Evolutionary conservation across 441 rosid genomes (phyloP), one percentile per base, ranked within the genome.

Genomic region (Mallotus japonicus): DNA sequence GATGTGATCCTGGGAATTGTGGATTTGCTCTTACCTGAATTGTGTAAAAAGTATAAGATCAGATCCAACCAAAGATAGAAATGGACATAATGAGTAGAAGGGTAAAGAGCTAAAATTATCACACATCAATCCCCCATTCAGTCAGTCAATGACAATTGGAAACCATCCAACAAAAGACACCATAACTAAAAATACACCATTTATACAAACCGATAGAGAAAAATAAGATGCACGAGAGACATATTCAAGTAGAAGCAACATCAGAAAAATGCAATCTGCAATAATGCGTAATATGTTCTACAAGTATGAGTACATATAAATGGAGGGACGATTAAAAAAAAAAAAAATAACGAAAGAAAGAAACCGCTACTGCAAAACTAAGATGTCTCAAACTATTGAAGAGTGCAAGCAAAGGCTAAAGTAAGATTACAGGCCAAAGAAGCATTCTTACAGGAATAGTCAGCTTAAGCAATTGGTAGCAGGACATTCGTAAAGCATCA

Each of bases 1-100:
- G 99, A 73, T 96, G 99, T 34, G 99, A 96, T 59, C 99, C 99
- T 7, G 99, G 99, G 79, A 96, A 96, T 19, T 87, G 97, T 28
- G 83, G 62, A 79, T 86, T 83, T 82, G 92, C 93, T 82, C 97
- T 83, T 80, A 81, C 90, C 98, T 96, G 87, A 69, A 77, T 80
- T 75, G 12, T 6, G 75, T 73, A 76, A 62, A 16, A 71, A 47
- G 67, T 64, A 74, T n/a, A 55, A 54, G 22, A 17, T 8, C 65
- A 46, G 55, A 7, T 19, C 70, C 65, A 70, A 63, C 62, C 56
- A 65, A 65, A 66, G 57, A 65, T 58, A 65, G 13, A 34, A 66
- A 69, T 20, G 32, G 54, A 47, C 63, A 62, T 50, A 66, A 53
- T 13, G 34, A 68, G 59, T 17, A 60, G 19, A 61, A 56, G 22